Conservation (phyloP, 768 basidiomycete species). For the Phaeotremella skinneri region DNA sequence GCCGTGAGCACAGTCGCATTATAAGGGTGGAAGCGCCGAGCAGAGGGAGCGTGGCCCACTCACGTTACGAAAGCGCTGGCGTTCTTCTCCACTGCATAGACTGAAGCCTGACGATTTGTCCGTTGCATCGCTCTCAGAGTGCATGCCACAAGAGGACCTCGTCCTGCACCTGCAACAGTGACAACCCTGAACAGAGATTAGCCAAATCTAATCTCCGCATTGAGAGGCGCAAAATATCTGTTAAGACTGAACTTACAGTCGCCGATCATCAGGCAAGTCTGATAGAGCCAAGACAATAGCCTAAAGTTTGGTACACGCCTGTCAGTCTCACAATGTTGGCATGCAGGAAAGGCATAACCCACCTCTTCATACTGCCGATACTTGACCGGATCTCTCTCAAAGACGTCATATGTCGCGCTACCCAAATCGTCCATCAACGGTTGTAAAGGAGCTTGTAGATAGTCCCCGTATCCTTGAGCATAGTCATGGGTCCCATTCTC, state of each 20-base stretch:
- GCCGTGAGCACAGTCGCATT: background rate
- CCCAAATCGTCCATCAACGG: slow-evolving; percentile 97
- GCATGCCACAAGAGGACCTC: slow-evolving; percentile 86
- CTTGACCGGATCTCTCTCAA: slow-evolving; percentile 96
- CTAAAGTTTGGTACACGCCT: slow-evolving; percentile 51
- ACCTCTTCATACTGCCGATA: slow-evolving; percentile 94
- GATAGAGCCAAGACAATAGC: slow-evolving; percentile 76
- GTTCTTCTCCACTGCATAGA: slow-evolving; percentile 96
- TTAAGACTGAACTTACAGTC: slow-evolving; percentile 59
- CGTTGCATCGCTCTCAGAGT: slow-evolving; percentile 73
- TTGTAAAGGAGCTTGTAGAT: slow-evolving; percentile 89
- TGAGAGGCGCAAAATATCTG: background rate
- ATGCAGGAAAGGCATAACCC: slow-evolving; percentile 4
- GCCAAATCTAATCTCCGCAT: background rate
- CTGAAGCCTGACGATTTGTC: slow-evolving; percentile 60
- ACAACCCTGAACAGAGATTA: slow-evolving; percentile 77
- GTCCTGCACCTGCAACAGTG: slow-evolving; percentile 90
- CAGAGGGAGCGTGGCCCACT: slow-evolving; percentile 49
- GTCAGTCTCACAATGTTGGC: slow-evolving; percentile 17
- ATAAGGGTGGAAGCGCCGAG: background rate
- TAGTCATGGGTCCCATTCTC: slow-evolving; percentile 1
- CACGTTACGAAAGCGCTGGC: slow-evolving; percentile 93
- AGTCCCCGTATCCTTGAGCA: slow-evolving; percentile 71
- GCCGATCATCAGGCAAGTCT: slow-evolving; percentile 63
- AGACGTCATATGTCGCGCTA: slow-evolving; percentile 93